These are phyloP conservation scores for Cryptococcus sp. DNA, from an alignment of 1,284 basidiomycete species.

Conservation along the genomic window DNA sequence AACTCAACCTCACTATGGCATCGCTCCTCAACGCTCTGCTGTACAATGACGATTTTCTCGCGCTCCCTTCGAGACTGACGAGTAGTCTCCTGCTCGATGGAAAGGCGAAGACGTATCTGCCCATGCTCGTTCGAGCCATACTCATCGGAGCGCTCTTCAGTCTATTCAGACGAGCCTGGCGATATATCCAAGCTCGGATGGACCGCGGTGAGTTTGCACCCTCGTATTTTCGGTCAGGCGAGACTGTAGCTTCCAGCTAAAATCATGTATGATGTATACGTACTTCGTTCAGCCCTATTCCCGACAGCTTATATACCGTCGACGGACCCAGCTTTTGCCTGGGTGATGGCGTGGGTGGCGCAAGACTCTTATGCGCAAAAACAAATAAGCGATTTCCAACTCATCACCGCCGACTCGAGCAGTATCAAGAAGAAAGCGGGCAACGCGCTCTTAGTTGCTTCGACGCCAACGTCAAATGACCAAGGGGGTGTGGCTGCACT, in stretches of 20 bases:
- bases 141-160: neutral
- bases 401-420: constrained; percentile 20
- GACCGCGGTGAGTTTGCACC: constrained; percentile 2
- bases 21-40: neutral
- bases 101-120: neutral
- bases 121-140: constrained; percentile 7
- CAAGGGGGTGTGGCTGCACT: constrained; percentile 6
- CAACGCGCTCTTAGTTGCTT: constrained; percentile 3
- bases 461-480: neutral
- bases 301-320: constrained; percentile 26
- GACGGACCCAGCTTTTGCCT: constrained; percentile 27
- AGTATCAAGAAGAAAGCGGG: constrained; percentile 4
- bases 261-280: neutral
- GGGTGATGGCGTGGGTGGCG: constrained; percentile 31
- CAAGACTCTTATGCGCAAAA: constrained; percentile 26
- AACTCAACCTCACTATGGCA: too few relatives aligned
- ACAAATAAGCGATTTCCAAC: constrained; percentile 28
- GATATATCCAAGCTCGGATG: neutral
- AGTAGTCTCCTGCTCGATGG: neutral
- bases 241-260: neutral
- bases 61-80: constrained; percentile 1
- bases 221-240: neutral
- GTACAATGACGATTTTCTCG: constrained; percentile 5
- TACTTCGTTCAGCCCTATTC: constrained; percentile 13
- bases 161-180: neutral